phyloP scores from a whole-genome alignment of 108 stramenopile genomes.

The Hondaea fermentalgiana region DNA sequence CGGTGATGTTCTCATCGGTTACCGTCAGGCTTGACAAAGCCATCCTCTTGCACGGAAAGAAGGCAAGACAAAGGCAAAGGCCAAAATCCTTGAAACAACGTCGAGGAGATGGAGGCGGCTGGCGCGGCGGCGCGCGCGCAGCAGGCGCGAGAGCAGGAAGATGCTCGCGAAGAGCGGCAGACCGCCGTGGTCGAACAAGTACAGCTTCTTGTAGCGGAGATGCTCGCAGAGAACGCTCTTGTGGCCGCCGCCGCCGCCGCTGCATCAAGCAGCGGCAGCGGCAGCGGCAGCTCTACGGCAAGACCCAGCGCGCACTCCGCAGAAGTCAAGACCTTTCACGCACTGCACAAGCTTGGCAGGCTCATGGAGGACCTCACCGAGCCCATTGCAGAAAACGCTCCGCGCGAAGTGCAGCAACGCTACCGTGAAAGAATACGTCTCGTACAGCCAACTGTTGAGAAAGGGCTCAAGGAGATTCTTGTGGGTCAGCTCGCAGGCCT shows the following conservation, averaged over 20 bases:
- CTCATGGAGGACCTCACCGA: neutral
- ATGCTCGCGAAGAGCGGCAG: neutral
- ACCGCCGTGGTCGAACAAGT: neutral
- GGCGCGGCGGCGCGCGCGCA: too few species aligned
- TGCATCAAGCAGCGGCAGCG: neutral
- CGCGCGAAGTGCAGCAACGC: neutral
- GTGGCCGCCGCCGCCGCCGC: neutral
- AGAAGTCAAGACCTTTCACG: neutral
- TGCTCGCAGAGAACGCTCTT: neutral
- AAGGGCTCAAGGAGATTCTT: neutral
- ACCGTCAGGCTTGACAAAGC: too few species aligned
- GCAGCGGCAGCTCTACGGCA: neutral
- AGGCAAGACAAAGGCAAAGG: too few species aligned
- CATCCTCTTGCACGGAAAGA: too few species aligned
- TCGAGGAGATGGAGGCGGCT: too few species aligned
- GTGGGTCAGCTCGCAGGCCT: neutral
- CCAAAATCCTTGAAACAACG: too few species aligned
- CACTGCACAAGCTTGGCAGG: neutral
- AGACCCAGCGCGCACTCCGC: neutral
- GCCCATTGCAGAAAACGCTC: neutral
- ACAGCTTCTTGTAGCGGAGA: neutral
- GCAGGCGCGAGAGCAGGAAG: neutral
- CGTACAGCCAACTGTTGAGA: conserved; percentile 1
- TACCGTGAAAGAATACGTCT: neutral
- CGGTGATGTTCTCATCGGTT: too few species aligned